These are phyloP conservation scores for Marsdenia floribunda DNA, from an alignment of 257 asterid species.

Conservation along the genomic window DNA sequence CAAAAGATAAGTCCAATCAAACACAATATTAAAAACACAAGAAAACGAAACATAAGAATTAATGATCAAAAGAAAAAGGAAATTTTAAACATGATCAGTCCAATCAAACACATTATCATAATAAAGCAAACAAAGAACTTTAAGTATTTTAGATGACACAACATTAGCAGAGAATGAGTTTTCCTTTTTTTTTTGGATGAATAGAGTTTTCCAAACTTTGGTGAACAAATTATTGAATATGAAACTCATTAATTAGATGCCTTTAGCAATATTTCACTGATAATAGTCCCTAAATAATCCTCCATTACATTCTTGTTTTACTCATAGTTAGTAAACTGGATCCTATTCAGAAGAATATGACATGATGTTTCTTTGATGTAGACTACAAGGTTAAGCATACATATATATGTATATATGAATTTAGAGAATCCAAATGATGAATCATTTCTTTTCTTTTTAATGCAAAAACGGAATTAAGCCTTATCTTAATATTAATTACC, in stretches of 20 bases:
- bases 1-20: no score
- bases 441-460: constrained; percentile 8
- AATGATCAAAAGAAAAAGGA: no score
- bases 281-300: neutral
- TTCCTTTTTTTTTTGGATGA: no score
- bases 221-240: neutral
- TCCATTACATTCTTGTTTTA: neutral
- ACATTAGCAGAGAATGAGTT: no score
- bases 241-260: neutral
- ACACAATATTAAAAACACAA: no score
- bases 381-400: neutral
- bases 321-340: neutral
- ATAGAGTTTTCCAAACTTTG: neutral
- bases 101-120: no score
- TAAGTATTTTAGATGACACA: no score
- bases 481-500: constrained; percentile 58
- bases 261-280: neutral
- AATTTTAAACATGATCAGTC: no score
- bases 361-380: neutral
- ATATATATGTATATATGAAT: neutral
- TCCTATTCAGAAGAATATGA: neutral
- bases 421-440: constrained; percentile 3
- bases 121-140: no score
- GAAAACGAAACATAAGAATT: no score
- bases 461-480: neutral